These are phyloP conservation scores for Spiraea crenata DNA, from an alignment of 331 rosid genomes.

Conservation along the genomic window DNA sequence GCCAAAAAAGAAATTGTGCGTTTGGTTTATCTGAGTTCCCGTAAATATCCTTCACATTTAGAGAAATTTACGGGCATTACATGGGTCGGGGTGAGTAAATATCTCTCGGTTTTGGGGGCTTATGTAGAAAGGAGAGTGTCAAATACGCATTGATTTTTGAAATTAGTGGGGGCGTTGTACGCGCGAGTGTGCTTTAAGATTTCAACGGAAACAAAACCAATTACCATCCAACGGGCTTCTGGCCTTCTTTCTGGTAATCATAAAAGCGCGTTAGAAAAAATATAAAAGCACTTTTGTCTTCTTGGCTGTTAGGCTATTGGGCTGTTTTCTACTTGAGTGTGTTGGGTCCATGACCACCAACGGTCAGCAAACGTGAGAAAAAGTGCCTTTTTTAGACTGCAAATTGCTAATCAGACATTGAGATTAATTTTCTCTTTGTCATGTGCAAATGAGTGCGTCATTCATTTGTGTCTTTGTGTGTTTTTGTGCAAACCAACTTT, in stretches of 20 bases:
- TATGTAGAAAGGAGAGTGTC: too few relatives aligned
- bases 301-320: background rate
- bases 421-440: too few relatives aligned
- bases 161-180: constrained; percentile 6
- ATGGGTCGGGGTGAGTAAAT: background rate
- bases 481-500: too few relatives aligned
- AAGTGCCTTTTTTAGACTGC: background rate
- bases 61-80: background rate
- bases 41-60: background rate
- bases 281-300: background rate
- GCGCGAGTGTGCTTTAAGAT: background rate
- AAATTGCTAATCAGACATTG: too few relatives aligned
- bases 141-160: constrained; percentile 12
- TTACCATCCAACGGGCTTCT: background rate
- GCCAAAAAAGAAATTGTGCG: background rate
- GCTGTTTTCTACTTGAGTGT: background rate
- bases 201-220: constrained; percentile 10
- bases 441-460: too few relatives aligned
- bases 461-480: too few relatives aligned
- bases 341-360: background rate
- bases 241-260: background rate
- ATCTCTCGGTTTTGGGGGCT: background rate
- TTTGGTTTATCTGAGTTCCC: background rate
- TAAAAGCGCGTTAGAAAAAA: background rate
- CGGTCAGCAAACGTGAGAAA: background rate